Base-by-base conservation (phyloP, 2,329 filamentous ascomycete species). In the Botrytis elliptica region DNA sequence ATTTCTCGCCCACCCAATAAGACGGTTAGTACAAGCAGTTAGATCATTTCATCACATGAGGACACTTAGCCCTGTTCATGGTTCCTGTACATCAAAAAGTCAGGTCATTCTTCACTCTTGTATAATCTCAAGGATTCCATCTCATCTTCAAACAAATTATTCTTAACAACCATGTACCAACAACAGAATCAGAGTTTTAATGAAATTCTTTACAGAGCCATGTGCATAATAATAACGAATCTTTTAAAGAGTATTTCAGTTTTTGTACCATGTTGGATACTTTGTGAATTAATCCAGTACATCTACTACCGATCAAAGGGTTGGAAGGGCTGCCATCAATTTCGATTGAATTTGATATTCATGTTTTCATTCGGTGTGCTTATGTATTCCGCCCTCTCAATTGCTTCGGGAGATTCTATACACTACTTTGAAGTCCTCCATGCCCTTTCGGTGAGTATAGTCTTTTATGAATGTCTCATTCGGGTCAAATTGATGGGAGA, bases 361-460 rank as follows among this genome's bases (percentile, higher is more conserved):
- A n/a, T 16, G 1, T 52, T 16, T 55, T 6, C 6, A 16, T 14
- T n/a, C 12, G 12, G 49, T n/a, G 4, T 7, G 4, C 0, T n/a
- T 55, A 16, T 55, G 16, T 7, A n/a, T n/a, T 6, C 3, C n/a
- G 5, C 0, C 12, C 12, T 1, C 12, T n/a, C 25, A n/a, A 0
- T n/a, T 16, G 4, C n/a, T 6, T 55, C 14, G 12, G 12, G 49
- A n/a, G 25, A 16, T 55, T 55, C 10, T n/a, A n/a, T 1, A 6
- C 7, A 14, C 3, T 55, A 6, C 49, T n/a, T 14, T 7, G 25
- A 33, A 33, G 33, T 33, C 3, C 33, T 33, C 33, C 33, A 33
- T 33, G 33, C 33, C 33, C 33, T 33, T 33, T 33, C 33, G 33
- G 33, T 33, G 33, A 33, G 33, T 33, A 33, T 33, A 33, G 33